Percentiles rank a stretch among this genome's conserved stretches.
Evolutionary conservation across 2,329 filamentous ascomycete genomes (phyloP).

Genomic region (Neospermospora avenae): DNA sequence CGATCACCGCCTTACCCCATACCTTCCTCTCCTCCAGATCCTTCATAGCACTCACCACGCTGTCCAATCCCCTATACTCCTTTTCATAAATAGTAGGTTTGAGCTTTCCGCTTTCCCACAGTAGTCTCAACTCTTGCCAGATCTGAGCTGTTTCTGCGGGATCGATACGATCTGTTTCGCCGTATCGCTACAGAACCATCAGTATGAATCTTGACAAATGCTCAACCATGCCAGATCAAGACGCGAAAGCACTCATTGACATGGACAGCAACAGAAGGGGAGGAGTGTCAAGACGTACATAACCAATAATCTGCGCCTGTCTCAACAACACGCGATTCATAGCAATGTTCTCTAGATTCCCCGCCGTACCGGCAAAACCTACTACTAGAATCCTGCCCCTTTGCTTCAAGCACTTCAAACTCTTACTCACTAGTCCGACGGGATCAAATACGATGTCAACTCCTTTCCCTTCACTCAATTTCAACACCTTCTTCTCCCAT

Average conservation of each 20-base stretch:
- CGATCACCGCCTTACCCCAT: conserved; percentile 56
- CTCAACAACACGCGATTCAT: conserved; percentile 54
- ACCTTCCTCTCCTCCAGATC: conserved; percentile 49
- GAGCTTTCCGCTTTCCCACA: conserved; percentile 47
- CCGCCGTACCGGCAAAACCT: conserved; percentile 54
- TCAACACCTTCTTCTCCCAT: conserved; percentile 52
- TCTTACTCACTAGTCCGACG: conserved; percentile 53
- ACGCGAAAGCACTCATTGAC: no score
- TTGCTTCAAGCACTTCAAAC: conserved; percentile 51
- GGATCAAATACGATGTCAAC: conserved; percentile 57
- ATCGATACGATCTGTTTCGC: conserved; percentile 50
- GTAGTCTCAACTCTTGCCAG: conserved; percentile 48
- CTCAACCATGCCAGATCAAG: no score
- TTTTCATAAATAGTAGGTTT: conserved; percentile 49
- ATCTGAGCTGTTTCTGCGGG: conserved; percentile 45
- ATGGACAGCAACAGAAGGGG: neutral
- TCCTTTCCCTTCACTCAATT: conserved; percentile 45
- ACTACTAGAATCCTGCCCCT: conserved; percentile 53
- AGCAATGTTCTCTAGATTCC: conserved; percentile 50
- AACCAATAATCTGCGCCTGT: conserved; percentile 50
- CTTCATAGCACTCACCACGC: conserved; percentile 47
- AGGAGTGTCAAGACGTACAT: conserved; percentile 38
- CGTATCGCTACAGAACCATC: conserved; percentile 51
- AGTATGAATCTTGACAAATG: no score
- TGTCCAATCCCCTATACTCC: conserved; percentile 47